Percentiles rank a stretch among this genome's conserved stretches.
Evolutionary conservation across 2,329 filamentous ascomycete species (phyloP).

Genomic region (Xylariaceae sp.): DNA sequence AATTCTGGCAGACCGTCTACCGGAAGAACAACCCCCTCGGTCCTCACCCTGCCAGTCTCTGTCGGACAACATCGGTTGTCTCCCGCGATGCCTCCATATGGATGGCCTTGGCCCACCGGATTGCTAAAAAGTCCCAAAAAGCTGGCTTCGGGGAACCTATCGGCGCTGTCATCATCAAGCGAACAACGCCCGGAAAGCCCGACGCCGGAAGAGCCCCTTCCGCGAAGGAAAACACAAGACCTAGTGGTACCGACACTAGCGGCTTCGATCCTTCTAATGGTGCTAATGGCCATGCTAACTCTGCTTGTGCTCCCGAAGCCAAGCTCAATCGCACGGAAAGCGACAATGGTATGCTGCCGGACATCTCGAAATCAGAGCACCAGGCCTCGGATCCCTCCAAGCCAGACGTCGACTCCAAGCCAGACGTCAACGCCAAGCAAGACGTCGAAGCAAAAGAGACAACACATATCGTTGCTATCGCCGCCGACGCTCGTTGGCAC

Average conservation of each 20-base stretch:
- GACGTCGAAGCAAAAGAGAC: slow-evolving; percentile 38
- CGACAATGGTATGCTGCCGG: slow-evolving; percentile 9
- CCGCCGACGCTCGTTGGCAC: slow-evolving; percentile 75
- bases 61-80: slow-evolving; percentile 70
- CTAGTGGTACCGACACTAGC: slow-evolving; percentile 2
- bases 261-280: background rate
- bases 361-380: slow-evolving; percentile 6
- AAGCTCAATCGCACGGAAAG: slow-evolving; percentile 1
- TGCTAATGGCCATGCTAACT: background rate
- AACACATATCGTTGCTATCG: slow-evolving; percentile 68
- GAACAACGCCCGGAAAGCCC: slow-evolving; percentile 39
- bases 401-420: no score
- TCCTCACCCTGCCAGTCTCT: slow-evolving; percentile 75
- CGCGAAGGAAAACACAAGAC: slow-evolving; percentile 23
- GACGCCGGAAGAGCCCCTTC: slow-evolving; percentile 19
- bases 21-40: slow-evolving; percentile 86
- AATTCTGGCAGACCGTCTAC: slow-evolving; percentile 85
- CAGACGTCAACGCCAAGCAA: slow-evolving; percentile 32
- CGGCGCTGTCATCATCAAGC: slow-evolving; percentile 76
- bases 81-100: slow-evolving; percentile 64
- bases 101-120: slow-evolving; percentile 68
- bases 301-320: background rate
- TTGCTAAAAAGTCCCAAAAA: slow-evolving; percentile 61
- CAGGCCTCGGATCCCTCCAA: slow-evolving; percentile 13
- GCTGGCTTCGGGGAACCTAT: slow-evolving; percentile 67